These are phyloP conservation scores for Aureobasidium sp. DNA, from an alignment of 2,329 filamentous ascomycete genomes.

Conservation along the genomic window DNA sequence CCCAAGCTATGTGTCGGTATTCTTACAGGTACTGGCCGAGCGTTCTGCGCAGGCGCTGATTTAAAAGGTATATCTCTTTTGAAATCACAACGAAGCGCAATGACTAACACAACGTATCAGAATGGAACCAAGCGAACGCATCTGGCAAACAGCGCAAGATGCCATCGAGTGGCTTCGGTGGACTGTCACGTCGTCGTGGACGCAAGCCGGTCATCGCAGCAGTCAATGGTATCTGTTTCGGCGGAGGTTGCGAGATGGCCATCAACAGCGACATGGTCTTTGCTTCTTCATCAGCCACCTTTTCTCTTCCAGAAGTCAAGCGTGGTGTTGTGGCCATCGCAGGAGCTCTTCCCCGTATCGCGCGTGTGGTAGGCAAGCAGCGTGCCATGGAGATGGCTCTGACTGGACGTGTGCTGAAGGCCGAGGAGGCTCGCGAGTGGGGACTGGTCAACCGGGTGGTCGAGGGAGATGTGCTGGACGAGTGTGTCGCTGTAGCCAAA, in stretches of 20 bases:
- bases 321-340: conserved; percentile 64
- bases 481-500: conserved; percentile 53
- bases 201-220: conserved; percentile 70
- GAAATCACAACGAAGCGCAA: not conserved
- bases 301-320: conserved; percentile 63
- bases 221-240: conserved; percentile 66
- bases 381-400: conserved; percentile 65
- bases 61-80: conserved; percentile 23
- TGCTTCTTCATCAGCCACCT: conserved; percentile 49
- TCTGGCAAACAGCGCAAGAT: conserved; percentile 18
- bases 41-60: conserved; percentile 30
- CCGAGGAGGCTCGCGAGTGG: conserved; percentile 54
- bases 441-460: conserved; percentile 63
- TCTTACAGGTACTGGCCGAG: conserved; percentile 27
- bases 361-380: conserved; percentile 57
- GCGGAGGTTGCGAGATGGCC: conserved; percentile 70
- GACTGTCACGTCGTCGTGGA: conserved; percentile 55
- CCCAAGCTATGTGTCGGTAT: conserved; percentile 24
- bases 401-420: conserved; percentile 51
- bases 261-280: conserved; percentile 66
- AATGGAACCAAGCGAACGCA: conserved; percentile 26
- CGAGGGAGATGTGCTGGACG: conserved; percentile 39
- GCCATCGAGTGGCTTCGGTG: conserved; percentile 51
- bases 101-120: conserved; percentile 12
- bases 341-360: conserved; percentile 60